Evolutionary conservation across 768 basidiomycete species (phyloP).

Genomic region (Pleurotus salmoneostramineus): DNA sequence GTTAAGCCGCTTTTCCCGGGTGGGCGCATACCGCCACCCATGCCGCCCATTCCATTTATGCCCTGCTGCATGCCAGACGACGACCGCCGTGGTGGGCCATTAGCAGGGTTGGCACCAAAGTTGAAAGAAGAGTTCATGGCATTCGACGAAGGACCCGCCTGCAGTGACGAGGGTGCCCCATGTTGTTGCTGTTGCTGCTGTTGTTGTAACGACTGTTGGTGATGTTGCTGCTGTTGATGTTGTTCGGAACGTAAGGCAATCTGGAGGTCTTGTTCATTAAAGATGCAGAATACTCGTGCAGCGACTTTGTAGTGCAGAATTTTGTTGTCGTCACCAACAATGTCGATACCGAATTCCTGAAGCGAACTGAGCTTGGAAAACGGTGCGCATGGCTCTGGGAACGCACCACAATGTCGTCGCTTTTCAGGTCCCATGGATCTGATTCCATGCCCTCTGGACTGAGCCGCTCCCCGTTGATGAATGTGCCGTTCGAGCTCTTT

Average conservation of each 20-base stretch:
- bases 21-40: constrained; percentile 65
- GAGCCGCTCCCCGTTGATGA: constrained; percentile 93
- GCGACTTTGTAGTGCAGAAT: constrained; percentile 99
- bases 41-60: constrained; percentile 69
- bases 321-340: constrained; percentile 97
- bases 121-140: constrained; percentile 9
- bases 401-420: constrained; percentile 92
- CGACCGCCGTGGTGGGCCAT: constrained; percentile 22
- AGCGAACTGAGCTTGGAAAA: constrained; percentile 3
- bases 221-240: constrained; percentile 50
- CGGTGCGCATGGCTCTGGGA: constrained; percentile 8
- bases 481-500: constrained; percentile 97
- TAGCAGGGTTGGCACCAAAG: constrained; percentile 17
- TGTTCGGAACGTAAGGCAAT: constrained; percentile 70
- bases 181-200: constrained; percentile 24
- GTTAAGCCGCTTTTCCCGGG: constrained; percentile 78
- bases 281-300: constrained; percentile 87
- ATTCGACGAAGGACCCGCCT: constrained; percentile 11
- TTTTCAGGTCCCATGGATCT: constrained; percentile 90
- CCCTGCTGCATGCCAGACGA: constrained; percentile 28
- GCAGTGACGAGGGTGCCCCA: constrained; percentile 14
- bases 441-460: constrained; percentile 88
- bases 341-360: constrained; percentile 99
- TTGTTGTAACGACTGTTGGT: constrained; percentile 28
- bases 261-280: constrained; percentile 80